phyloP scores from a whole-genome alignment of 208 protist species.

The Leishmania tropica region DNA sequence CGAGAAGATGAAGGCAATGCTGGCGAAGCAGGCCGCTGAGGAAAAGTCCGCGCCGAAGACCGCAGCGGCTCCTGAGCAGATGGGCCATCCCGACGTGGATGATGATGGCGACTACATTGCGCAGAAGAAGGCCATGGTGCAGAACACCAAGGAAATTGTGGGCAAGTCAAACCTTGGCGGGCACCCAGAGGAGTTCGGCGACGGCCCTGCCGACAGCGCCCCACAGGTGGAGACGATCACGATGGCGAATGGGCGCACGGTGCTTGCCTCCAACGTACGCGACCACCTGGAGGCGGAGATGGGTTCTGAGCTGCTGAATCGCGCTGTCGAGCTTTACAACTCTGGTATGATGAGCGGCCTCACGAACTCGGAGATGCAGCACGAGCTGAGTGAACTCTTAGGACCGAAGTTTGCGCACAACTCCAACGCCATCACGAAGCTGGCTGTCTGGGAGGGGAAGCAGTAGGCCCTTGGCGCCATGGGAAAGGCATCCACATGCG shows the following conservation, averaged over 20 bases:
- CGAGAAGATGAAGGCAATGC: conserved; percentile 82
- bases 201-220: conserved; percentile 52
- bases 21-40: conserved; percentile 69
- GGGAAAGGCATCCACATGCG: neutral
- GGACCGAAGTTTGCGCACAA: conserved; percentile 66
- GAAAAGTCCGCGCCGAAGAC: conserved; percentile 18
- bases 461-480: conserved; percentile 43
- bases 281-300: conserved; percentile 69
- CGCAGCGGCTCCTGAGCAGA: conserved; percentile 15
- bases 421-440: conserved; percentile 85
- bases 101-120: conserved; percentile 87
- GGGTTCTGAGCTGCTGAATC: conserved; percentile 62
- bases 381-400: conserved; percentile 68
- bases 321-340: conserved; percentile 81
- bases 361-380: conserved; percentile 72
- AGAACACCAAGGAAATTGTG: conserved; percentile 79
- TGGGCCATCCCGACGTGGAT: conserved; percentile 70
- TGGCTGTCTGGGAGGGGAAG: conserved; percentile 84
- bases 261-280: conserved; percentile 64
- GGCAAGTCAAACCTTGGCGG: conserved; percentile 74
- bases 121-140: conserved; percentile 82
- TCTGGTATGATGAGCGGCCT: conserved; percentile 55
- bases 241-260: conserved; percentile 54
- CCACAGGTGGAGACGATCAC: conserved; percentile 77
- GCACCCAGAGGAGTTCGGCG: conserved; percentile 88